phyloP scores from a whole-genome alignment of 225 moss, liverwort and hornwort species.

The Thuidium tamariscinum region DNA sequence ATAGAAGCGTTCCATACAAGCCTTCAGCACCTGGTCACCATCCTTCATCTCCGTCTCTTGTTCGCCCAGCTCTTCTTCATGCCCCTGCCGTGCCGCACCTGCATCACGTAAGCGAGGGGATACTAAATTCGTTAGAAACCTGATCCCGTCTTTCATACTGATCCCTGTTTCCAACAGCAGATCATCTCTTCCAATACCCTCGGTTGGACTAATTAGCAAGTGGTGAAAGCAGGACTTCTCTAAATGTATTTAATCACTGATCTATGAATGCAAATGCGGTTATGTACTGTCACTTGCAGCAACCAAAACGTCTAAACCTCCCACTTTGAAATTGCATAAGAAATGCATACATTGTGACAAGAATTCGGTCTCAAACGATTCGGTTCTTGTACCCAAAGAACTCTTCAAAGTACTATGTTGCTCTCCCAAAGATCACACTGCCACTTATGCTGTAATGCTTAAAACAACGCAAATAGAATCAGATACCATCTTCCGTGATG shows the following conservation, averaged over 20 bases:
- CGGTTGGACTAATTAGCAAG: background rate
- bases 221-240: background rate
- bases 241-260: background rate
- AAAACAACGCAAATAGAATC: background rate
- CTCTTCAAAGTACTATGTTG: background rate
- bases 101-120: background rate
- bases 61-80: background rate
- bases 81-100: slow-evolving; percentile 2
- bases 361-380: background rate
- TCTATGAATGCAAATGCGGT: background rate
- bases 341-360: background rate
- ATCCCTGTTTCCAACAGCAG: background rate
- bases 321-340: background rate
- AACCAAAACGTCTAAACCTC: background rate
- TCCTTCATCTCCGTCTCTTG: slow-evolving; percentile 3
- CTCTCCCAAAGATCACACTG: background rate
- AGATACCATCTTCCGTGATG: background rate
- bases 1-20: slow-evolving; percentile 37
- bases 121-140: background rate
- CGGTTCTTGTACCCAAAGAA: background rate
- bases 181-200: background rate
- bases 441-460: background rate
- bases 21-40: slow-evolving; percentile 24
- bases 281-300: background rate
- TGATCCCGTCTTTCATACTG: background rate